phyloP scores from a whole-genome alignment of 2,329 filamentous ascomycete species.

The Sporothrix pseudoabietina region DNA sequence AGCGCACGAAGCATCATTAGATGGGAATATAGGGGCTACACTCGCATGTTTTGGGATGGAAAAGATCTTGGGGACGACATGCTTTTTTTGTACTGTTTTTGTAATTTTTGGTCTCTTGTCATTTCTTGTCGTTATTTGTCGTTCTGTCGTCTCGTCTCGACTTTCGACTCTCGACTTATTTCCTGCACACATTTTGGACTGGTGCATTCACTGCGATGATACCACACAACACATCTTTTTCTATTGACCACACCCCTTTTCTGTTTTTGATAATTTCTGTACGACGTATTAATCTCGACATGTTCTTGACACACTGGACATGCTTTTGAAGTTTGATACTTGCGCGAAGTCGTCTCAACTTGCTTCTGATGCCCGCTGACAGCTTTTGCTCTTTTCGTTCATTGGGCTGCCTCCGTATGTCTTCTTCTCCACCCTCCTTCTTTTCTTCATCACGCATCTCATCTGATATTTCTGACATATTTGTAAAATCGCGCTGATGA shows the following conservation, averaged over 20 bases:
- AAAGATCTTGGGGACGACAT: background rate
- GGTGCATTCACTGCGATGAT: slow-evolving; percentile 31
- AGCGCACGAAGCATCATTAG: background rate
- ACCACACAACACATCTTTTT: slow-evolving; percentile 21
- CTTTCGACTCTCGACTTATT: too few species aligned
- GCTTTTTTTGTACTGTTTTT: background rate
- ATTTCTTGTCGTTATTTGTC: too few species aligned
- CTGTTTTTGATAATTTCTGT: background rate
- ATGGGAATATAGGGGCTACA: background rate
- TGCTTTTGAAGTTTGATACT: background rate
- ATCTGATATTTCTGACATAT: background rate
- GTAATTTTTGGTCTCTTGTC: slow-evolving; percentile 9
- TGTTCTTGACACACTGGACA: background rate
- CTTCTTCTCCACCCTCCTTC: background rate
- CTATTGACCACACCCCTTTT: background rate
- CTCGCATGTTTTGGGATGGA: background rate
- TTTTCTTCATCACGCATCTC: background rate
- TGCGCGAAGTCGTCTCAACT: background rate
- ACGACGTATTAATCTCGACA: background rate
- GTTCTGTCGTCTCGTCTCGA: too few species aligned
- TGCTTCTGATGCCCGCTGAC: background rate
- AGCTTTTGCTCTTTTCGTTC: background rate
- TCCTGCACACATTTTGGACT: background rate
- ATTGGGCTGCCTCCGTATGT: background rate
- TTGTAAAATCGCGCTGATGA: too few species aligned